A percentile compares a stretch with the other conserved stretches of the same genome.
phyloP scores from a whole-genome alignment of 176 grass and related monocot genomes.

The Musa beccarii region DNA sequence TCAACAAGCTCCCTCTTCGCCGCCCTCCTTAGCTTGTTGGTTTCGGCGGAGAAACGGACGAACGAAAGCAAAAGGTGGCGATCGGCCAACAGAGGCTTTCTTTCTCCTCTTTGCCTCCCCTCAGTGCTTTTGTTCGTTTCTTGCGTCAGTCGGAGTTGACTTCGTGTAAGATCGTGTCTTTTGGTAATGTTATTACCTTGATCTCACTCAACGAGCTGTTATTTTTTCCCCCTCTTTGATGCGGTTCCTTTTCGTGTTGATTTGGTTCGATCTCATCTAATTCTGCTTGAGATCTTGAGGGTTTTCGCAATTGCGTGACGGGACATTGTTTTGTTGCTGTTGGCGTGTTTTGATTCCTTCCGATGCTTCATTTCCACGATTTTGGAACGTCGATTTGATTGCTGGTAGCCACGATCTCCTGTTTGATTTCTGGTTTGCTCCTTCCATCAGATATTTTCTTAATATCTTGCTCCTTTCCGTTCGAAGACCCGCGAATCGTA shows the following conservation, averaged over 20 bases:
- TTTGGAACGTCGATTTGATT: conserved; percentile 1
- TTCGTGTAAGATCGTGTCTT: background rate
- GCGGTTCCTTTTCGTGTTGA: background rate
- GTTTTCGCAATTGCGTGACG: background rate
- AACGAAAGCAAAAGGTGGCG: conserved; percentile 5
- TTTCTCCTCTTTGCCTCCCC: background rate
- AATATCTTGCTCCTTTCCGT: conserved; percentile 10
- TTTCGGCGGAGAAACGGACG: conserved; percentile 1
- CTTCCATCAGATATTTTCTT: conserved; percentile 14
- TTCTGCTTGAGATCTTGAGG: background rate
- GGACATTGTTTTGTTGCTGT: background rate
- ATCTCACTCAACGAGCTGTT: background rate
- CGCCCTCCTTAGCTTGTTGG: background rate
- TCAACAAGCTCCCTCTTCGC: background rate
- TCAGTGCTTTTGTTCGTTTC: background rate
- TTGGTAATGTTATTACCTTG: too few relatives aligned
- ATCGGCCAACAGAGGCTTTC: background rate
- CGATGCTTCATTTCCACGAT: conserved; percentile 22
- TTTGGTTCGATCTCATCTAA: background rate
- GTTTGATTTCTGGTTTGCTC: conserved; percentile 15
- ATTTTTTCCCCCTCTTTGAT: background rate
- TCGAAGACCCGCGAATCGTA: background rate
- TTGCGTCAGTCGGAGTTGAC: background rate
- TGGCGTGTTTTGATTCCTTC: background rate
- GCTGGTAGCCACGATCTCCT: background rate